Evolutionary conservation across 768 basidiomycete genomes (phyloP).

Genomic region (Amyloporia xantha): DNA sequence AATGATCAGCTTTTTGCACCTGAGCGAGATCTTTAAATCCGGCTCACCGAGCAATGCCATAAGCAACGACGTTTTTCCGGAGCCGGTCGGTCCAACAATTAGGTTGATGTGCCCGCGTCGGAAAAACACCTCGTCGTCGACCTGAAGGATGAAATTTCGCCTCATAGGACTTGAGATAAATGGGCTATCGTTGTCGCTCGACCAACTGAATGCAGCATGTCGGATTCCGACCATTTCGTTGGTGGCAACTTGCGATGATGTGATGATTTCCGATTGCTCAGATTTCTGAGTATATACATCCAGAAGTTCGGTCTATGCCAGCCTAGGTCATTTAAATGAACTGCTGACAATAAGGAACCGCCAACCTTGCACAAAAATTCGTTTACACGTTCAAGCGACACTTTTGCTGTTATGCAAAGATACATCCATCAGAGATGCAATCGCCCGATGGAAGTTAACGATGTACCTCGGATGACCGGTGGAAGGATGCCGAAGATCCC

Average conservation of each 20-base stretch:
- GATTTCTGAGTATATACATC: constrained; percentile 29
- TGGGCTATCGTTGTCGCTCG: constrained; percentile 29
- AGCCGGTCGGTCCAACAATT: constrained; percentile 51
- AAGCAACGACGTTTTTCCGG: constrained; percentile 57
- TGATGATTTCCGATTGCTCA: constrained; percentile 8
- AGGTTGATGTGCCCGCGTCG: constrained; percentile 46
- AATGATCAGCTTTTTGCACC: too few relatives aligned
- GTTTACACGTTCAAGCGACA: constrained; percentile 56
- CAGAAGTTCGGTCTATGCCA: constrained; percentile 42
- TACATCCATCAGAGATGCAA: constrained; percentile 13
- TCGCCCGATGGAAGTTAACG: constrained; percentile 32
- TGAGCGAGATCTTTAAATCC: background rate
- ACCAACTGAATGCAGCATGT: constrained; percentile 55
- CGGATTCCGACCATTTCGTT: constrained; percentile 43
- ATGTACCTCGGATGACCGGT: constrained; percentile 22
- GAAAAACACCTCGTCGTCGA: constrained; percentile 52
- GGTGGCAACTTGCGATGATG: background rate
- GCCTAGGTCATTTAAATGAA: too few relatives aligned
- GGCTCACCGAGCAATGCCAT: constrained; percentile 49
- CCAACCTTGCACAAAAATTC: constrained; percentile 36
- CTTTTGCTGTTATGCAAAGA: constrained; percentile 37
- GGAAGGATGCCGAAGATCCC: constrained; percentile 27
- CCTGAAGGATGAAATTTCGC: constrained; percentile 43
- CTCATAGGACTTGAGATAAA: constrained; percentile 25
- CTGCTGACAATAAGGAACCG: background rate